These are phyloP conservation scores for Hemisphaericaspora xylanilytica DNA, from an alignment of 1,139 yeast species.

Conservation along the genomic window DNA sequence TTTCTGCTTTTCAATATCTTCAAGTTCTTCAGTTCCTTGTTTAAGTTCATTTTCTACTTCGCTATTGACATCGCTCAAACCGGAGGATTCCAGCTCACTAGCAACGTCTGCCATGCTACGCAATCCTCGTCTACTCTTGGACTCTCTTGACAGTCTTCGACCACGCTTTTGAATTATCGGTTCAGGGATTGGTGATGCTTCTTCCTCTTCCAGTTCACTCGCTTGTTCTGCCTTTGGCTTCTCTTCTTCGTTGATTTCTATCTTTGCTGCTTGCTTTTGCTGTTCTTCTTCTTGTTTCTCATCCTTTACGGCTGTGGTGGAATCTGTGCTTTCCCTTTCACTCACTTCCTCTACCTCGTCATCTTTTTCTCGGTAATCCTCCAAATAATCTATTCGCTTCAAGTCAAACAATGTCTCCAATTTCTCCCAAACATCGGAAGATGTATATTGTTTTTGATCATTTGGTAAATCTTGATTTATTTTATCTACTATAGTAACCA, in stretches of 20 bases:
- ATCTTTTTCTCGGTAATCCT: conserved; percentile 20
- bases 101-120: conserved; percentile 36
- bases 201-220: conserved; percentile 7
- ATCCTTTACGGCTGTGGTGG: too few species aligned
- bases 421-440: conserved; percentile 58
- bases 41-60: conserved; percentile 8
- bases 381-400: conserved; percentile 53
- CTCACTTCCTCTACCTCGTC: conserved; percentile 28
- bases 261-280: too few species aligned
- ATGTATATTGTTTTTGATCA: conserved; percentile 28
- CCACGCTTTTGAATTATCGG: conserved; percentile 7
- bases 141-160: conserved; percentile 5
- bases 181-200: conserved; percentile 7
- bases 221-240: neutral
- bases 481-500: conserved; percentile 52
- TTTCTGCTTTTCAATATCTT: conserved; percentile 1
- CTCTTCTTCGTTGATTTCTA: conserved; percentile 2
- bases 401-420: conserved; percentile 54
- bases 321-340: too few species aligned
- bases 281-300: conserved; percentile 8
- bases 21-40: conserved; percentile 8
- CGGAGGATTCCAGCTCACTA: conserved; percentile 12
- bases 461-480: conserved; percentile 37
- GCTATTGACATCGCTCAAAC: conserved; percentile 10
- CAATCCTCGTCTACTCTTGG: conserved; percentile 23